Percentiles rank a stretch among this genome's conserved stretches.
Conservation (phyloP, 352 stramenopile species). For the Pythium aphanidermatum region DNA sequence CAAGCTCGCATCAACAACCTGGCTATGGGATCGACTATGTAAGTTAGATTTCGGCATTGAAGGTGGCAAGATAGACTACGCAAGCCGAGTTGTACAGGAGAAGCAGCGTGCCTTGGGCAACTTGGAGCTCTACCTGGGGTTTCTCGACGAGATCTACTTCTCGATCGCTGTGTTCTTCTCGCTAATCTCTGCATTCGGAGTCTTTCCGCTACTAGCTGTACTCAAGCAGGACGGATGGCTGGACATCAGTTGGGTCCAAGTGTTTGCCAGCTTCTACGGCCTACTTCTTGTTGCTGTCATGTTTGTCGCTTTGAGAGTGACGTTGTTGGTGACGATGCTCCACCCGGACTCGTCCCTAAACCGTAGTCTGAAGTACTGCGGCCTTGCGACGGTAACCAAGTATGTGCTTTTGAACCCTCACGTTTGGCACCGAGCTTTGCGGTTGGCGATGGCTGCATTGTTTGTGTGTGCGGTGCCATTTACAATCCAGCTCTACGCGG, state of each 20-base stretch:
- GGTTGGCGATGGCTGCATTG: background rate
- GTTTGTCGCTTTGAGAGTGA: slow-evolving; percentile 7
- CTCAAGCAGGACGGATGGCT: slow-evolving; percentile 13
- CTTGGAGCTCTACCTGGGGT: slow-evolving; percentile 17
- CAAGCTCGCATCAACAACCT: slow-evolving; percentile 3
- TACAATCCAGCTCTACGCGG: slow-evolving; percentile 1
- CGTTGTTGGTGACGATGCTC: slow-evolving; percentile 5
- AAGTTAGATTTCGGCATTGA: slow-evolving; percentile 16
- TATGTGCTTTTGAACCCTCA: slow-evolving; percentile 2
- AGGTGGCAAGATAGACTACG: slow-evolving; percentile 16
- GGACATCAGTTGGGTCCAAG: slow-evolving; percentile 10
- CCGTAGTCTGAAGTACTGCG: slow-evolving; percentile 9
- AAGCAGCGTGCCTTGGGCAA: slow-evolving; percentile 7
- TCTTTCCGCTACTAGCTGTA: slow-evolving; percentile 8
- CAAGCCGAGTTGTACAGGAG: slow-evolving; percentile 17
- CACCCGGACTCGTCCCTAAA: slow-evolving; percentile 2
- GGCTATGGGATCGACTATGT: slow-evolving; percentile 14
- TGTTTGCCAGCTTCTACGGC: slow-evolving; percentile 14
- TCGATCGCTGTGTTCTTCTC: slow-evolving; percentile 7
- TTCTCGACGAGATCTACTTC: slow-evolving; percentile 20
- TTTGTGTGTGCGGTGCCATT: background rate
- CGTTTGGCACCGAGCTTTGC: background rate
- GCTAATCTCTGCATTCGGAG: slow-evolving; percentile 4
- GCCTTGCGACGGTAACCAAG: background rate
- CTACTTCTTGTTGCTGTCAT: slow-evolving; percentile 10